Base-by-base conservation (phyloP, 768 basidiomycete species). In the Leccinum truebloodii region DNA sequence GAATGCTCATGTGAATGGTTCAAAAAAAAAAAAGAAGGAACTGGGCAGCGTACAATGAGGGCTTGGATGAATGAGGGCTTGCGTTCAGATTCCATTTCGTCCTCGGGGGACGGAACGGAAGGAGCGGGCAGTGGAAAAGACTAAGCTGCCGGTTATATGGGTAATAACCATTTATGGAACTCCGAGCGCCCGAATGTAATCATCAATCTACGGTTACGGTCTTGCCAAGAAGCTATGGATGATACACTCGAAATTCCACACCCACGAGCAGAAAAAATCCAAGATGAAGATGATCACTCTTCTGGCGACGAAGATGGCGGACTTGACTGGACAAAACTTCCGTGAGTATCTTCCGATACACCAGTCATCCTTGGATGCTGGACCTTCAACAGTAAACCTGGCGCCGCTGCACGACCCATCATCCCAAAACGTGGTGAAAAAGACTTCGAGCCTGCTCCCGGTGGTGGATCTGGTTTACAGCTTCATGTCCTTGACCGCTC, bases 401-500 rank as follows among this genome's bases (percentile, higher is more conserved):
- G 66, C 10, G 66, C 66, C 16, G 63, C 74, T 16, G 67, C 75
- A 5, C 83, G 87, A 44, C 90, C 90, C 3, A 79, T 90, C 6
- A 95, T 99, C 54, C 97, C 97, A 6, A 95, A 92, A 73, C 85
- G 97, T 28, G 97, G 97, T 2, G 97, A 98, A 75, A 98, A 99
- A 71, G 95, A 98, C 64, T 98, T 94, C 65, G 96, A 98, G 71
- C 97, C 97, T 2, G 79, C 80, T 65, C 68, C 77, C 22, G 79
- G 78, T 9, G 70, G 84, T 10, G 90, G 89, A 6, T 88, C 92
- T 12, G 85, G 83, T 13, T 77, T 93, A 13, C 97, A 98, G 69
- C 75, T 86, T 28, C 89, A 93, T 75, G 84, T 92, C 61, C 81
- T 98, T 22, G 87, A 92, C 57, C 82, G 87, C 32, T 84, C 93